Percentiles rank a stretch among this genome's conserved stretches.
These are phyloP conservation scores for Rutstroemia sp. DNA, from an alignment of 2,329 filamentous ascomycete genomes.

Conservation along the genomic window DNA sequence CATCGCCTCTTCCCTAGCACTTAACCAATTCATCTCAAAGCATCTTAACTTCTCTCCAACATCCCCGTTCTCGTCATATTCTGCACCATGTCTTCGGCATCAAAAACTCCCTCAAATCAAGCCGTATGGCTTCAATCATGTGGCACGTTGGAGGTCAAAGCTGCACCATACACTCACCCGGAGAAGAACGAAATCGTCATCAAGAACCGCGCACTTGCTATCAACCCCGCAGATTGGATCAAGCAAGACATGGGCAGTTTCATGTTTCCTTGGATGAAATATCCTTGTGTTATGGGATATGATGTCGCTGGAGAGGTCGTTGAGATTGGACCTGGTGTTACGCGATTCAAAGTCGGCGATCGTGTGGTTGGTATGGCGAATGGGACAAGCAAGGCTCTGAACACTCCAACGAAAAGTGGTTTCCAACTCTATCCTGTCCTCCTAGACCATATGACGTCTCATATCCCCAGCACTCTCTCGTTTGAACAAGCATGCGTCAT, in stretches of 20 bases:
- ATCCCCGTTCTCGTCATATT: neutral
- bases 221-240: slow-evolving; percentile 35
- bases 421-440: slow-evolving; percentile 29
- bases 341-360: slow-evolving; percentile 43
- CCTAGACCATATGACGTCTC: slow-evolving; percentile 12
- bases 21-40: no score
- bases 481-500: slow-evolving; percentile 28
- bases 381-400: slow-evolving; percentile 26
- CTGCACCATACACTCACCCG: slow-evolving; percentile 32
- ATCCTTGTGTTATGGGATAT: slow-evolving; percentile 37
- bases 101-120: neutral
- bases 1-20: no score
- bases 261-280: slow-evolving; percentile 13
- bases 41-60: no score
- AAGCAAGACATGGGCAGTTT: slow-evolving; percentile 2
- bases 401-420: slow-evolving; percentile 16
- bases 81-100: neutral
- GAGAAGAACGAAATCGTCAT: slow-evolving; percentile 33
- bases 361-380: slow-evolving; percentile 35
- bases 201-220: slow-evolving; percentile 32
- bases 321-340: slow-evolving; percentile 36
- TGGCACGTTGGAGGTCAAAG: slow-evolving; percentile 28
- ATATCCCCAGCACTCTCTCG: slow-evolving; percentile 25
- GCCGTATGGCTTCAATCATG: slow-evolving; percentile 17
- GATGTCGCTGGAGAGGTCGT: slow-evolving; percentile 49